Base-by-base conservation (phyloP, 352 stramenopile species). In the Phytophthora foliorum region DNA sequence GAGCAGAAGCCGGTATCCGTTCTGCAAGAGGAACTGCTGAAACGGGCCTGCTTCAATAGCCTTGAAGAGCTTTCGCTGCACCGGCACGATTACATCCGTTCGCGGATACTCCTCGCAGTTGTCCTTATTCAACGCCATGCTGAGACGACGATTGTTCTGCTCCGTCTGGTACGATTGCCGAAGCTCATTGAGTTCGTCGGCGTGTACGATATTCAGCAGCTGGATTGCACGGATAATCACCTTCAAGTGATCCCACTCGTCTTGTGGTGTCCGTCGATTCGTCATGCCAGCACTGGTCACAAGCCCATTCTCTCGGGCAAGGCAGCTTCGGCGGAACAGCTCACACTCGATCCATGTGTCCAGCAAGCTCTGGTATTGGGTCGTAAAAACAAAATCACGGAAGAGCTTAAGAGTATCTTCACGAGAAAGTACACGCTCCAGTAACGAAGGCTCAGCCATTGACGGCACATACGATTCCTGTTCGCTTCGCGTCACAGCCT, bases 281-380 rank as follows among this genome's bases (percentile, higher is more conserved):
- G 57, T 29, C 42, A 79, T 67, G 4, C 59, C 57, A 29, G 57
- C 56, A 34, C 67, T 76, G 34, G 55, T 80, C 52, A 82, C 63
- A 56, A 81, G 67, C 11, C 72, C 70, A 38, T 80, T 85, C 49
- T 93, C 84, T 36, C 86, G 81, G 17, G 82, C 82, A 17, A 93
- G 70, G 31, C 84, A 91, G 25, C 84, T 89, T 17, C 83, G 77
- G 16, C 86, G 86, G 44, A 94, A 95, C 7, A 91, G 67, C 48
- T 95, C 88, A 54, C 86, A 94, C 57, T 95, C 84, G 42, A 92
- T 88, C 86, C 86, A 95, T n/a, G 86, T 92, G 56, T 95, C 86
- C 46, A 95, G 44, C 17, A 95, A 78, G 38, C 64, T 76, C 46
- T 93, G 84, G 22, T 84, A 81, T 10, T 80, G 70, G 10, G 84